These are phyloP conservation scores for Paracorniculantispora psalliotae DNA, from an alignment of 2,329 filamentous ascomycete genomes.

Conservation along the genomic window DNA sequence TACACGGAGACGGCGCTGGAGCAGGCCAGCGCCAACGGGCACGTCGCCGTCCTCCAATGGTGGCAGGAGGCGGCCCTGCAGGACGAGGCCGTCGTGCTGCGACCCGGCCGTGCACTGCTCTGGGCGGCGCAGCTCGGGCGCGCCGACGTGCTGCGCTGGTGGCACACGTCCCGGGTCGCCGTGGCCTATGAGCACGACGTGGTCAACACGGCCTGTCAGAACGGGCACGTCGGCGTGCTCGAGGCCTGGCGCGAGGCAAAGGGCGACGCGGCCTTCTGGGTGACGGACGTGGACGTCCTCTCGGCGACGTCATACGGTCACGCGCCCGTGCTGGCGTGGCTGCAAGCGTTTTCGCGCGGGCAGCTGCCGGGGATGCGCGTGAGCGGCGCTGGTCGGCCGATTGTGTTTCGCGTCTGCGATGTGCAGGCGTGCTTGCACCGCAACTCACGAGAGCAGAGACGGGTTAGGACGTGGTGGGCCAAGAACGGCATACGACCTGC, in stretches of 20 bases:
- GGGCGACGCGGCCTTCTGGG: conserved; percentile 61
- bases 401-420: conserved; percentile 92
- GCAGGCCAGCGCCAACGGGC: conserved; percentile 77
- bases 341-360: conserved; percentile 64
- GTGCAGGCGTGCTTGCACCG: conserved; percentile 94
- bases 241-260: conserved; percentile 74
- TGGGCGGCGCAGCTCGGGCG: conserved; percentile 80
- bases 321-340: conserved; percentile 84
- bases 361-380: conserved; percentile 51
- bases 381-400: conserved; percentile 56
- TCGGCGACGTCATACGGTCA: conserved; percentile 85
- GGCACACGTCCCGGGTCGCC: conserved; percentile 76
- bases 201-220: conserved; percentile 76
- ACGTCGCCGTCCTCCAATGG: conserved; percentile 86
- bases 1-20: conserved; percentile 87
- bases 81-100: conserved; percentile 57
- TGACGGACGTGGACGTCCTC: conserved; percentile 77
- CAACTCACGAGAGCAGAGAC: conserved; percentile 67
- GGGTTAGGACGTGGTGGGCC: conserved; percentile 83
- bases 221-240: conserved; percentile 78
- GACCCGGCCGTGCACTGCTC: conserved; percentile 79
- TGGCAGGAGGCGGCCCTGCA: conserved; percentile 70
- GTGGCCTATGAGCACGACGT: conserved; percentile 77
- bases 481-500: conserved; percentile 52
- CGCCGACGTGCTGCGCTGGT: conserved; percentile 76